These are phyloP conservation scores for Geum urbanum DNA, from an alignment of 306 rosid species.

Conservation along the genomic window DNA sequence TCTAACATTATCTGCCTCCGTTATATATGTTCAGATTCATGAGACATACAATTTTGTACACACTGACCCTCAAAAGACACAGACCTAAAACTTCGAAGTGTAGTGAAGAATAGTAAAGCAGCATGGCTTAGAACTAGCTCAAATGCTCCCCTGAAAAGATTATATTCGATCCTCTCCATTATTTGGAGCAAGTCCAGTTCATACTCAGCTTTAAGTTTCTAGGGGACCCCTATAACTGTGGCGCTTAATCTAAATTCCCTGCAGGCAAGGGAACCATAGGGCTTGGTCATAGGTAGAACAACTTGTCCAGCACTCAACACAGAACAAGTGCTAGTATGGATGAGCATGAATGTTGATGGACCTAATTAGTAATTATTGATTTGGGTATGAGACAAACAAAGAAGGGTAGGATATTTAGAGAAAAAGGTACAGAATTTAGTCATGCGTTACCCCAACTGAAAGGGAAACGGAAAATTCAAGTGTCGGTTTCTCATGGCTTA, in stretches of 20 bases:
- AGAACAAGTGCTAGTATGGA: not conserved
- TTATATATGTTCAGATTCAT: not conserved
- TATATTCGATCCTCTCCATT: conserved; percentile 16
- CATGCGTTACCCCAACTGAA: conserved; percentile 23
- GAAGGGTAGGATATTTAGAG: not conserved
- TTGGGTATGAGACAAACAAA: not conserved
- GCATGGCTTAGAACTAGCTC: not conserved
- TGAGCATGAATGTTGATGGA: conserved; percentile 7
- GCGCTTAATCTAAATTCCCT: conserved; percentile 22
- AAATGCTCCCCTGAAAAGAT: conserved; percentile 11
- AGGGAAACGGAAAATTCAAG: conserved; percentile 29
- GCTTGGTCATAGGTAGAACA: conserved; percentile 13
- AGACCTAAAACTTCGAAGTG: not conserved
- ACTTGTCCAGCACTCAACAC: conserved; percentile 22
- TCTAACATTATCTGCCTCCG: too few relatives aligned
- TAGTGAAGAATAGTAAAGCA: conserved; percentile 5
- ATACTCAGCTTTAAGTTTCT: conserved; percentile 12
- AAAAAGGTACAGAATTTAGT: not conserved
- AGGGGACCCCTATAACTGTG: conserved; percentile 13
- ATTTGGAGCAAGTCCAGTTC: conserved; percentile 18
- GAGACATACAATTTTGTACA: not conserved
- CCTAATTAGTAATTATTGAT: not conserved
- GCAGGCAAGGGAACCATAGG: conserved; percentile 26
- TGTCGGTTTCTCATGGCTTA: not conserved
- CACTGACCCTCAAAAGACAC: not conserved